Evolutionary conservation across 768 basidiomycete genomes (phyloP), one percentile per base, ranked within the genome.

Genomic region (Agaricus sinodeliciosus): DNA sequence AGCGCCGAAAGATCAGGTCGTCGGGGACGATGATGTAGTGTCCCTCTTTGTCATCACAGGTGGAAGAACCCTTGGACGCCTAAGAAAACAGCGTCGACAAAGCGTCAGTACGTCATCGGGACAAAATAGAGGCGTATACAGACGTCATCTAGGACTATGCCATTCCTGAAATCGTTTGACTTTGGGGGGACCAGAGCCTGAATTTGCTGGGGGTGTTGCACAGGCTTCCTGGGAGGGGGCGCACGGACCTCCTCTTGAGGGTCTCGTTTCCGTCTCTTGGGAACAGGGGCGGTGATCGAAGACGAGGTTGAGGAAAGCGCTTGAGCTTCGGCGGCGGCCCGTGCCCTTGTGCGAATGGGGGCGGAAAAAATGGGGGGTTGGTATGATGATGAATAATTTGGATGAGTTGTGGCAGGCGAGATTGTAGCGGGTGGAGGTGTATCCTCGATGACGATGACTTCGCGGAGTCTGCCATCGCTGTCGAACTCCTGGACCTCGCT

Each of bases 21-120:
- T 92, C 90, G 48, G 87, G 82, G 55, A 85, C 83, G 65, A 98
- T 90, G 63, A 98, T 94, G 69, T 94, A 99, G 73, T 99, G 96
- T 12, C 96, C 96, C 65, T 99, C 96, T 70, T 95, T 90, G 74
- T 99, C 96, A 67, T 96, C 94, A 72, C 92, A 96, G 51, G 89
- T 72, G 46, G 82, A 75, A 56, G 80, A 71, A 15, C 73, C 80
- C 64, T 85, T 89, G 58, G 84, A 78, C 58, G 80, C 73, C 83
- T 85, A 68, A 56, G 62, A 64, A 61, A 59, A 58, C 54, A 48
- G 59, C 48, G 22, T 55, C 58, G 58, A 59, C 63, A 57, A 59
- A 35, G 63, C 60, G 60, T 66, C 55, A 63, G 58, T 58, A 59
- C 57, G 49, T 58, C 50, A 57, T 58, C 57, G 37, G n/a, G 6